Base-by-base conservation (phyloP, 1,284 basidiomycete genomes). In the Hymenochaete sp. region DNA sequence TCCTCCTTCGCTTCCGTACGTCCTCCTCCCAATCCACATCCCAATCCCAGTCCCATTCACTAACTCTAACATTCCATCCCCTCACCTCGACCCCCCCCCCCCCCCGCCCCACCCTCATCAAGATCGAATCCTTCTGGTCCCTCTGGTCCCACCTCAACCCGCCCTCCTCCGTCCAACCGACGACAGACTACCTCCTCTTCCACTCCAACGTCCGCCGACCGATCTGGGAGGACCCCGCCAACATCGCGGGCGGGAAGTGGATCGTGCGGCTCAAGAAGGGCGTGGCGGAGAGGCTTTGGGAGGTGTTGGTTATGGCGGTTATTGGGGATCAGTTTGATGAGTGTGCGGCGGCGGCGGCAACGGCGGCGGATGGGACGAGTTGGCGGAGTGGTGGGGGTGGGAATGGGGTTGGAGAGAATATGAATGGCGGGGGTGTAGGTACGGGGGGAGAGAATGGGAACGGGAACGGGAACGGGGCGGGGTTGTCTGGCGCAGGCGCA, bases 221-320 rank as follows among this genome's bases (percentile, higher is more conserved):
- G 1, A 83, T 92, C 6, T 93, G 90, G 89, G 89, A 93, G 61
- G 90, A 92, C 62, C 86, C 87, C 2, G 68, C 89, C 45, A 93
- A 93, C 62, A 66, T 82, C 42, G 62, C 75, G n/a, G 89, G 89
- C 22, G 89, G 89, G n/a, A 92, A 92, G 65, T 93, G 89, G 88
- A 88, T 88, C 52, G 77, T 93, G 51, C 82, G 90, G 51, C 71
- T 93, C 40, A 77, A 77, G 58, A 90, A 90, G 58, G 86, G 87
- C 32, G 70, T 88, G 37, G 76, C 83, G 5, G 86, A 90, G 62
- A 75, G 83, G 18, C 62, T 90, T 42, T 90, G 86, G 86, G 86
- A 89, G 62, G 82, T 84, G 56, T 71, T 89, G 38, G 75, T 88
- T 24, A 67, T 86, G 51, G 83, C 82, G 16, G 70, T 88, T 44